Evolutionary conservation across 345 rosid species (phyloP).

Genomic region (Anacardium occidentale): DNA sequence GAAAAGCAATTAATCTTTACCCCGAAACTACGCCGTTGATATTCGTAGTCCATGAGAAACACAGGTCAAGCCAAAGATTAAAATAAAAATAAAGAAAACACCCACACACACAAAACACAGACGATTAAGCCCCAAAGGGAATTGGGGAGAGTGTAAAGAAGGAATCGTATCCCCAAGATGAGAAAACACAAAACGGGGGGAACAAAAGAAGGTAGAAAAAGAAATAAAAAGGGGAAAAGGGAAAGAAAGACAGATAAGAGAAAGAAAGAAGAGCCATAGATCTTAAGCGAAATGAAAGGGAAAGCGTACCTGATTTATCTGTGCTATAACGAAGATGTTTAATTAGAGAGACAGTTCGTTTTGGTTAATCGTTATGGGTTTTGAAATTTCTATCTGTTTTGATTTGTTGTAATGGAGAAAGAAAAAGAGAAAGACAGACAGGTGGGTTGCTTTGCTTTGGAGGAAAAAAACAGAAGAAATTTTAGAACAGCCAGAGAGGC

Average conservation of each 20-base stretch:
- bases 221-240: neutral
- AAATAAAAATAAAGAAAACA: conserved; percentile 18
- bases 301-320: conserved; percentile 14
- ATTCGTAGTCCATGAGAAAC: conserved; percentile 42
- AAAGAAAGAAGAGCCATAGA: neutral
- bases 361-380: neutral
- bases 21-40: conserved; percentile 34
- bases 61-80: conserved; percentile 16
- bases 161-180: neutral
- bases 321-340: neutral
- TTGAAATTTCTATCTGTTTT: neutral
- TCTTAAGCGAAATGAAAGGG: conserved; percentile 15
- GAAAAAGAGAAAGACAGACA: neutral
- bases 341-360: neutral
- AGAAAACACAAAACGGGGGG: conserved; percentile 5
- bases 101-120: too few species aligned
- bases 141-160: conserved; percentile 8
- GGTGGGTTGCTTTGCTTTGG: neutral
- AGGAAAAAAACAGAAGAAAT: neutral
- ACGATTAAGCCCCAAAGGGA: neutral
- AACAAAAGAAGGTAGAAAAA: neutral
- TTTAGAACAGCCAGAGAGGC: neutral
- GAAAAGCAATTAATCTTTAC: conserved; percentile 27
- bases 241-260: neutral
- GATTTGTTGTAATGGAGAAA: neutral